A percentile compares a stretch with the other conserved stretches of the same genome.
phyloP scores from a whole-genome alignment of 345 rosid genomes.

The Eutrema yunnanense region DNA sequence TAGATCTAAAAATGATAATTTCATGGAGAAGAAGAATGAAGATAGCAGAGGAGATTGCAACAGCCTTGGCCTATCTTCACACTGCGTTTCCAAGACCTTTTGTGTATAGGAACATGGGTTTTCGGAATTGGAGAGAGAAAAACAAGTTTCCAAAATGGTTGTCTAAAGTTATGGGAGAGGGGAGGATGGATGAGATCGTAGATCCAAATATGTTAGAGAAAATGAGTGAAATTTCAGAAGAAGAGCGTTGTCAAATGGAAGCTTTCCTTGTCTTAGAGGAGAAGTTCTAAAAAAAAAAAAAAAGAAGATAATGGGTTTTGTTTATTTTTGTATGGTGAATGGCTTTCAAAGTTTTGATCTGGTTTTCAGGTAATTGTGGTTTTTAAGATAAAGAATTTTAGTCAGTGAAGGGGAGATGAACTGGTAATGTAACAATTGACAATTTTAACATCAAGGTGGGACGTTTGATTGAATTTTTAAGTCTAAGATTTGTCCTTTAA shows the following conservation, averaged over 20 bases:
- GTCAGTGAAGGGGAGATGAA: neutral
- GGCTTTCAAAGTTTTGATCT: neutral
- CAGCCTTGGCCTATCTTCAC: too few relatives aligned
- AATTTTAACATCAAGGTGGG: too few relatives aligned
- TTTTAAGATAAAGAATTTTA: neutral
- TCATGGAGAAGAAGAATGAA: neutral
- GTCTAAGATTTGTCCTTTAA: too few relatives aligned
- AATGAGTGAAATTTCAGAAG: neutral
- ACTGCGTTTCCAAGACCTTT: too few relatives aligned
- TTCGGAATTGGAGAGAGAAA: neutral
- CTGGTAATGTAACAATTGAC: too few relatives aligned
- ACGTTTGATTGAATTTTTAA: too few relatives aligned
- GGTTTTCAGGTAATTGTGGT: neutral
- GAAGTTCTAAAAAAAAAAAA: neutral
- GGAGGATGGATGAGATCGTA: neutral
- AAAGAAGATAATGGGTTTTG: neutral
- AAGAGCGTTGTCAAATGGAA: neutral
- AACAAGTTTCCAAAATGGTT: neutral
- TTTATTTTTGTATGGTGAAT: neutral
- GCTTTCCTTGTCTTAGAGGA: neutral
- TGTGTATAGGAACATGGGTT: too few relatives aligned
- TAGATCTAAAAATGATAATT: neutral
- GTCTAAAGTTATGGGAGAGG: neutral
- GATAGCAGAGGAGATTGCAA: slow-evolving; percentile 7
- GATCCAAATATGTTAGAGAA: neutral